phyloP scores from a whole-genome alignment of 768 basidiomycete genomes.

The Leccinum broughii region DNA sequence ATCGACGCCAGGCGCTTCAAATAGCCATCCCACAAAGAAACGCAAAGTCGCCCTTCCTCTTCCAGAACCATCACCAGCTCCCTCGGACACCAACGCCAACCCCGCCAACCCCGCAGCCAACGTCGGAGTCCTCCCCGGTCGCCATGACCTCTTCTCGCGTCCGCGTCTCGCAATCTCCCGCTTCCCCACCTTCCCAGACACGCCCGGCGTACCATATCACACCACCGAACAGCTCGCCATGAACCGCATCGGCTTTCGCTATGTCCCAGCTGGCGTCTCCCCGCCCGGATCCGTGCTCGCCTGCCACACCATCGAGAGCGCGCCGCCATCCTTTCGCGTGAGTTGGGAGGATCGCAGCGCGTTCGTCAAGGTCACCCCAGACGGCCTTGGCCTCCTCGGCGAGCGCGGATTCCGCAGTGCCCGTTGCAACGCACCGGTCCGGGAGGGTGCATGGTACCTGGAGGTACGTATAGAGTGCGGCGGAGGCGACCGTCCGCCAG shows the following conservation, averaged over 20 bases:
- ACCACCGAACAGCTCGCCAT: conserved; percentile 70
- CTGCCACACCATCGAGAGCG: conserved; percentile 80
- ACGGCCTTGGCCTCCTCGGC: conserved; percentile 74
- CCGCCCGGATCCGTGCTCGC: conserved; percentile 55
- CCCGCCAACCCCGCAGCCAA: conserved; percentile 36
- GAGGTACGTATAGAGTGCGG: conserved; percentile 82
- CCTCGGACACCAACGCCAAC: conserved; percentile 49
- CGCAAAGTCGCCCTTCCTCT: conserved; percentile 52
- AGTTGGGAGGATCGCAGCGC: conserved; percentile 92
- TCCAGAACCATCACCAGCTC: conserved; percentile 53
- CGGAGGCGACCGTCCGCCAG: conserved; percentile 54
- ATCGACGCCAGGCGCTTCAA: conserved; percentile 30
- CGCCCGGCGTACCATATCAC: conserved; percentile 53
- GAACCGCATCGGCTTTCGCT: conserved; percentile 79
- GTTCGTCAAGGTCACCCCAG: conserved; percentile 75
- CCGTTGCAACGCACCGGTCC: conserved; percentile 84
- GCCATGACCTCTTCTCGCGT: conserved; percentile 67
- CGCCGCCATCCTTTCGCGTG: conserved; percentile 67
- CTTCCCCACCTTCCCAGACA: conserved; percentile 65
- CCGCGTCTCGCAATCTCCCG: conserved; percentile 75
- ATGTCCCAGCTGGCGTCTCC: conserved; percentile 75
- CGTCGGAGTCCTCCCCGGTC: conserved; percentile 55
- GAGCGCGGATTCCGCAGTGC: conserved; percentile 91
- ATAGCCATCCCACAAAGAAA: conserved; percentile 36
- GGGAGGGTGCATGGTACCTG: conserved; percentile 93